Percentiles rank a stretch among this genome's conserved stretches.
These are phyloP conservation scores for Stephania yunnanensis DNA, from an alignment of 164 flowering plant genomes.

Conservation along the genomic window DNA sequence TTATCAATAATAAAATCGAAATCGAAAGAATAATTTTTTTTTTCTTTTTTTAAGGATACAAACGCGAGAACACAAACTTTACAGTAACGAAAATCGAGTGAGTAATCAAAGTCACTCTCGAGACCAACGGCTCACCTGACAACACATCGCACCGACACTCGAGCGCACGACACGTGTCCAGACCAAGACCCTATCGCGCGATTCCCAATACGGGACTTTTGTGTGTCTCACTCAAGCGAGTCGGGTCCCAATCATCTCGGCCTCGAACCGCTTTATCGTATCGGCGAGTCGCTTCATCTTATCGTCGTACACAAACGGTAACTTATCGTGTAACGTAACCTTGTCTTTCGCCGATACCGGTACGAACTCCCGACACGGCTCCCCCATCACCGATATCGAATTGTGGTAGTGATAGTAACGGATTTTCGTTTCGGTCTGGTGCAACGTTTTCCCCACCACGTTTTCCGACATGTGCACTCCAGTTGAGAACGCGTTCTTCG, in stretches of 20 bases:
- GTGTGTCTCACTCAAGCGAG: neutral
- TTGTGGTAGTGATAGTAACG: conserved; percentile 65
- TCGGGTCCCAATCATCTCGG: conserved; percentile 24
- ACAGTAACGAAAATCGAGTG: neutral
- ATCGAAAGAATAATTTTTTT: neutral
- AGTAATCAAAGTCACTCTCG: neutral
- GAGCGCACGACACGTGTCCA: neutral
- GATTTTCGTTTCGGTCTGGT: conserved; percentile 45
- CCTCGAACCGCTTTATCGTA: conserved; percentile 49
- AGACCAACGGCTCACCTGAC: neutral
- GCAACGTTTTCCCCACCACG: conserved; percentile 38
- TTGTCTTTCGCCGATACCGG: conserved; percentile 34
- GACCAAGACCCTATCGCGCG: neutral
- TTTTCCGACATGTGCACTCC: conserved; percentile 57
- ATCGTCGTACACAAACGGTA: conserved; percentile 55
- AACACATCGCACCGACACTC: neutral
- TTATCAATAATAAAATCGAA: neutral
- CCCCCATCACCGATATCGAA: conserved; percentile 46
- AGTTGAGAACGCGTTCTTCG: conserved; percentile 40
- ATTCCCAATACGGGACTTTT: neutral
- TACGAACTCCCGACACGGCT: conserved; percentile 47
- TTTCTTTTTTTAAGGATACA: neutral
- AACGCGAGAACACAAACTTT: neutral
- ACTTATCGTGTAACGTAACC: conserved; percentile 39
- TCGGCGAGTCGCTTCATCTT: conserved; percentile 47